phyloP scores from a whole-genome alignment of 1,284 basidiomycete species.

The Vanrija sp. region DNA sequence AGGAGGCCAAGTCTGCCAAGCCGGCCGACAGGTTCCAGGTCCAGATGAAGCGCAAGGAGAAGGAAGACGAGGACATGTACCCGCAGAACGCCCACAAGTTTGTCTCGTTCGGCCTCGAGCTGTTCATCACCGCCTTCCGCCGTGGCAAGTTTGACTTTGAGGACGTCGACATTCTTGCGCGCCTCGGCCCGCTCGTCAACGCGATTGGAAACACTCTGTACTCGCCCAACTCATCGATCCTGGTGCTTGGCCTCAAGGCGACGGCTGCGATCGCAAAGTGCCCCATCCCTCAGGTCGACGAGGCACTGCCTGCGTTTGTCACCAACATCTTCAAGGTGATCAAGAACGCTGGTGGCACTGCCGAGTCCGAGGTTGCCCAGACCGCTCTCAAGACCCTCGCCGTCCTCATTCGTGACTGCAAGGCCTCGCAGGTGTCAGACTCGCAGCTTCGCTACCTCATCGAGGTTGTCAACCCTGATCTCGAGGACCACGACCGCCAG shows the following conservation, averaged over 20 bases:
- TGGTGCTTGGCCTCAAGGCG: constrained; percentile 76
- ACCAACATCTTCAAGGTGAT: constrained; percentile 83
- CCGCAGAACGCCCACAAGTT: constrained; percentile 78
- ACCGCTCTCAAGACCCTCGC: constrained; percentile 83
- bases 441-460: constrained; percentile 83
- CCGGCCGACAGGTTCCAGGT: constrained; percentile 62
- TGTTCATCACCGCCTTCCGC: constrained; percentile 83
- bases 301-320: constrained; percentile 77
- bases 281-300: constrained; percentile 71
- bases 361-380: constrained; percentile 84
- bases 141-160: constrained; percentile 82
- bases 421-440: constrained; percentile 75
- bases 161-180: constrained; percentile 64
- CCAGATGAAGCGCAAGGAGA: constrained; percentile 66
- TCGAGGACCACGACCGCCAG: constrained; percentile 92
- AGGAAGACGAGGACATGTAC: constrained; percentile 64
- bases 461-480: constrained; percentile 77
- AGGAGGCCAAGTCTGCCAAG: constrained; percentile 37
- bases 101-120: constrained; percentile 84
- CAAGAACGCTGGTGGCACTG: constrained; percentile 73
- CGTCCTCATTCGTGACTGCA: constrained; percentile 77
- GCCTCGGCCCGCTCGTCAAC: constrained; percentile 80
- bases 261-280: constrained; percentile 78
- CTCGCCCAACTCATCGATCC: constrained; percentile 71
- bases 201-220: constrained; percentile 92